A percentile compares a stretch with the other conserved stretches of the same genome.
phyloP scores from a whole-genome alignment of 2,329 filamentous ascomycete species.

The Chaetomium globosum region DNA sequence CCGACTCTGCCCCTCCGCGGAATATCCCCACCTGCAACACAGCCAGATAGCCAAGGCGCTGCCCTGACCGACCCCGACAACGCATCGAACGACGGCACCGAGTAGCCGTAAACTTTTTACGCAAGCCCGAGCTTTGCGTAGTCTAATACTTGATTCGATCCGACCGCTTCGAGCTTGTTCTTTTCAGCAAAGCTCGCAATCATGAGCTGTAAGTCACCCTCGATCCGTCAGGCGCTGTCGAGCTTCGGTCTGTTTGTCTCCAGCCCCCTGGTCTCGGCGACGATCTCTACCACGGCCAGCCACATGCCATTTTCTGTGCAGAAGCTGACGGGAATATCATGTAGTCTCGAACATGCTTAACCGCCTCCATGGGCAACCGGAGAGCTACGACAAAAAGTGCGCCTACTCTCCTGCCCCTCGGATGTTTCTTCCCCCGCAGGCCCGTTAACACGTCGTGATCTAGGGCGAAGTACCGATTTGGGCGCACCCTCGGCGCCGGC shows the following conservation, averaged over 20 bases:
- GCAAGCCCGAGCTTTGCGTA: not conserved
- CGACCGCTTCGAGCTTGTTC: slow-evolving; percentile 7
- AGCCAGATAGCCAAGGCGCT: not conserved
- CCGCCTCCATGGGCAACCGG: slow-evolving; percentile 93
- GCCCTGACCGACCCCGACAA: slow-evolving; percentile 21
- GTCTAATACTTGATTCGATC: slow-evolving; percentile 26
- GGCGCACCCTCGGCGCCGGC: slow-evolving; percentile 89
- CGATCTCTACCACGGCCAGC: not conserved
- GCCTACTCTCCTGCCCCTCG: slow-evolving; percentile 35
- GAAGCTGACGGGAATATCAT: slow-evolving; percentile 25
- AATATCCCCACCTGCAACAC: slow-evolving; percentile 18
- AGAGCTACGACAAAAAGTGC: slow-evolving; percentile 98
- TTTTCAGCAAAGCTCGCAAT: slow-evolving; percentile 32
- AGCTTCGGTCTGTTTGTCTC: slow-evolving; percentile 32
- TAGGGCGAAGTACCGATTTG: slow-evolving; percentile 87
- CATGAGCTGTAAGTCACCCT: slow-evolving; percentile 40
- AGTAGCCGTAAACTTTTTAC: slow-evolving; percentile 11
- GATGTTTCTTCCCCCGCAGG: not conserved
- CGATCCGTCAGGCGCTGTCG: slow-evolving; percentile 31
- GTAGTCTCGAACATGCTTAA: slow-evolving; percentile 83
- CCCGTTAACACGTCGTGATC: slow-evolving; percentile 33
- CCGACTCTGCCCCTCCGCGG: slow-evolving; percentile 4
- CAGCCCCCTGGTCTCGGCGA: not conserved
- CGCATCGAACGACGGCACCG: slow-evolving; percentile 16
- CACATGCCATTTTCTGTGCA: not conserved